These are phyloP conservation scores for Pseudoneurospora amorphoporcata DNA, from an alignment of 495 filamentous ascomycete species.

Conservation along the genomic window DNA sequence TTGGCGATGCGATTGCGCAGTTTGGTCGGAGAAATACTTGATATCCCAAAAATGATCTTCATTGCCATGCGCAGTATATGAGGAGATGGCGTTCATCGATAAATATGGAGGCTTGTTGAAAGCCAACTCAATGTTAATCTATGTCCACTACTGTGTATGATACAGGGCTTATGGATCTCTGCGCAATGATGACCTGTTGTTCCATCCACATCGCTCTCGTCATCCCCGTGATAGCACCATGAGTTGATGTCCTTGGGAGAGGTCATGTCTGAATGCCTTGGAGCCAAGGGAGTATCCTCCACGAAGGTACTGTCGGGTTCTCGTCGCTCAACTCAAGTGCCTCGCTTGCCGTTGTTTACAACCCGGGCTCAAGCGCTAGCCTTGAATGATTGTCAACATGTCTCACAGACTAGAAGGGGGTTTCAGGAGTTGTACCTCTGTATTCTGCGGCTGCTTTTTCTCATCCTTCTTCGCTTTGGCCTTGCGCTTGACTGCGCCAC, in stretches of 20 bases:
- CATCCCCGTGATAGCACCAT: neutral
- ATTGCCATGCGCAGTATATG: neutral
- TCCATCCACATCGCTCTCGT: neutral
- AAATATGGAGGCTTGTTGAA: neutral
- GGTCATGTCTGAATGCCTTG: neutral
- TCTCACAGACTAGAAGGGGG: neutral
- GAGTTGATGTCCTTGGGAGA: neutral
- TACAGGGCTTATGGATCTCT: neutral
- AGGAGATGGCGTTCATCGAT: neutral
- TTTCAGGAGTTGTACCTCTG: neutral
- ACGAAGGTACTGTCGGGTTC: neutral
- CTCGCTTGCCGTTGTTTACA: neutral
- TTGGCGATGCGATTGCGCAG: neutral
- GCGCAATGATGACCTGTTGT: neutral
- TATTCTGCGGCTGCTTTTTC: neutral
- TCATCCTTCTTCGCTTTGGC: neutral
- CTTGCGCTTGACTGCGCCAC: neutral
- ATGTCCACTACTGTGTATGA: neutral
- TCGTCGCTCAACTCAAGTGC: neutral
- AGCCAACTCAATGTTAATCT: neutral
- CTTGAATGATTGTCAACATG: neutral
- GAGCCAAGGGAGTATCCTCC: neutral
- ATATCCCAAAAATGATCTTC: neutral
- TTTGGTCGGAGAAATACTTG: neutral
- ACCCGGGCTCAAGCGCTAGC: neutral